Base-by-base conservation (phyloP, 345 rosid genomes). In the Noccaea caerulescens region DNA sequence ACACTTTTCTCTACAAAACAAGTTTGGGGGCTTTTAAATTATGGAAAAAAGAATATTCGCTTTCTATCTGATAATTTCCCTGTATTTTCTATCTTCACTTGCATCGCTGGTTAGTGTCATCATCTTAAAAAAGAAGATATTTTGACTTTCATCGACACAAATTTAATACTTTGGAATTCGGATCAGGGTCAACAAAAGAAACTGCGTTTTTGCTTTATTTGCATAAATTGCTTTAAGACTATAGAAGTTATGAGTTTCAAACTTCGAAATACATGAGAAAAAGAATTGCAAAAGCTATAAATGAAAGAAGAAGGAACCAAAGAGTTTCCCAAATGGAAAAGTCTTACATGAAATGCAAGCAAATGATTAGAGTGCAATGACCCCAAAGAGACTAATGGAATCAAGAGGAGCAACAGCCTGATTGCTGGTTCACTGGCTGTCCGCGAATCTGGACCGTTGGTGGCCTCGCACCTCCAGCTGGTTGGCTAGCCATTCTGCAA, bases 401-500 rank as follows among this genome's bases (percentile, higher is more conserved):
- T 84, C 73, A 88, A 58, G 93, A 84, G 3, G 93, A 86, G 80
- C 93, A 86, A 77, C 93, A 88, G 20, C 93, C 89, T 36, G 84
- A 75, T 51, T 85, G 84, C 79, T 88, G 93, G 87, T 84, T 86
- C 51, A 88, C 89, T 1, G 88, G 91, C 76, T 88, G 88, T 33
- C 93, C 93, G 11, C 87, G 85, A 44, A 88, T 83, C 76, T 88
- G 88, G 74, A 88, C 93, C 0, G 91, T 84, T 0, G 91, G 87
- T 44, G 91, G 91, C 73, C 84, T 83, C 13, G 87, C 85, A 69
- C 77, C 82, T 69, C 87, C 80, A 58, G 73, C 69, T 13, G 91
- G 93, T 75, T 88, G 93, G 80, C 85, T 86, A 3, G 93, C 91
- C 93, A 88, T 86, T 83, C 91, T 88, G 69, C 67, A 66, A 11